Base-by-base conservation (phyloP, 2,329 filamentous ascomycete genomes). In the Calonectria crousiana region DNA sequence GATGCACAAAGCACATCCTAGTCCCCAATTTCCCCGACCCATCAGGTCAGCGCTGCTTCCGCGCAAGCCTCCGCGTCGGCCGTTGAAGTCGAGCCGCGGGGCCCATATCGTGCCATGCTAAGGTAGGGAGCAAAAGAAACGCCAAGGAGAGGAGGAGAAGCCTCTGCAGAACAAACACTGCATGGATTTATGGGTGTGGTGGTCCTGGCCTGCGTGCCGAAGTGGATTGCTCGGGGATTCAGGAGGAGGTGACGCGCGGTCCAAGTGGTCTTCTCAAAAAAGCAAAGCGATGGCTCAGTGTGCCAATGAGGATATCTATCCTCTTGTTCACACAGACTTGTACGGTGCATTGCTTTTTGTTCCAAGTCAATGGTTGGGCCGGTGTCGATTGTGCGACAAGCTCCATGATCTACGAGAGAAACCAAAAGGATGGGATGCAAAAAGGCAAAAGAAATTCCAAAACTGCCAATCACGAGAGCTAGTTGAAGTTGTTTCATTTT, bases 61-160 rank as follows among this genome's bases (percentile, higher is more conserved):
- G 38, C 66, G 52, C 14, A 30, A 65, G 60, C 26, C 66, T 56
- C 38, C 36, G 51, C 26, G 51, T 32, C 32, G 65, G 49, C 65
- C 52, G 47, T 53, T 51, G 6, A 67, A 9, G 49, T 67, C 65
- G 20, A 67, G 49, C 65, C 65, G 47, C 49, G 49, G 38, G 41
- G 65, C 47, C 65, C 65, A 51, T 67, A 67, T 67, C 53, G 52
- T 38, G n/a, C 56, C 67, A 69, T 69, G 67, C 41, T 62, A 51
- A 16, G 38, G 41, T 60, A 60, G 47, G 30, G 32, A 34, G n/a
- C 20, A 34, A 32, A 47, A 51, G 62, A 51, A 62, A 62, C 60
- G 26, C 41, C 41, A 49, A 44, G 60, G 41, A n/a, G n/a, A n/a
- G 26, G 26, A 65, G 26, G 10, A 34, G 26, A 41, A n/a, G 18